A percentile compares a stretch with the other conserved stretches of the same genome.
These are phyloP conservation scores for Zygotorulaspora chibaensis DNA, from an alignment of 805 yeast species.

Conservation along the genomic window DNA sequence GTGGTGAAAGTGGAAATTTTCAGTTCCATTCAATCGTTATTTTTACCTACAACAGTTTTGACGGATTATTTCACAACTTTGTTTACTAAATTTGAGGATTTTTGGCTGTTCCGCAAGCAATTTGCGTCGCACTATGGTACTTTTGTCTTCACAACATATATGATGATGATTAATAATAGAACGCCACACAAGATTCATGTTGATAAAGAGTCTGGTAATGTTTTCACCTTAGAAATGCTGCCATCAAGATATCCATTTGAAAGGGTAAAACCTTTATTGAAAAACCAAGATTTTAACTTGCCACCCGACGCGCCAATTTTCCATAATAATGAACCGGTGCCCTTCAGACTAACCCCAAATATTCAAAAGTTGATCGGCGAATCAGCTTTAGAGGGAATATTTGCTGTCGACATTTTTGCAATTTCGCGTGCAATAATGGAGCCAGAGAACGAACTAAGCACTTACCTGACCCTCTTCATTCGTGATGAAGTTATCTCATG, in stretches of 20 bases:
- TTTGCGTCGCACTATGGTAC: slow-evolving; percentile 94
- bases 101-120: slow-evolving; percentile 95
- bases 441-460: slow-evolving; percentile 88
- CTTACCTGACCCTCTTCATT: slow-evolving; percentile 86
- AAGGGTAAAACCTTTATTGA: slow-evolving; percentile 38
- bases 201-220: slow-evolving; percentile 75
- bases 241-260: slow-evolving; percentile 71
- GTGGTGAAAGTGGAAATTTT: slow-evolving; percentile 88
- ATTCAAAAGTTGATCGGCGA: slow-evolving; percentile 92
- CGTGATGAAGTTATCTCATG: slow-evolving; percentile 93
- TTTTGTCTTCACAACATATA: slow-evolving; percentile 84
- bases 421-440: slow-evolving; percentile 86
- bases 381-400: slow-evolving; percentile 86
- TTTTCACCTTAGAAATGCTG: slow-evolving; percentile 92
- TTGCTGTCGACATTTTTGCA: slow-evolving; percentile 76
- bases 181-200: slow-evolving; percentile 91
- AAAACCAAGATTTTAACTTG: slow-evolving; percentile 36
- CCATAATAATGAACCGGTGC: slow-evolving; percentile 88
- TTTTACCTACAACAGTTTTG: slow-evolving; percentile 81
- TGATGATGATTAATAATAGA: slow-evolving; percentile 89
- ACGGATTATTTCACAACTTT: slow-evolving; percentile 68
- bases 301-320: slow-evolving; percentile 66
- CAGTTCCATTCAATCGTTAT: slow-evolving; percentile 79
- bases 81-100: slow-evolving; percentile 81
- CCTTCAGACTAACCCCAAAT: slow-evolving; percentile 94